Evolutionary conservation across 2,329 filamentous ascomycete species (phyloP).

Genomic region (Bisporella sp.): DNA sequence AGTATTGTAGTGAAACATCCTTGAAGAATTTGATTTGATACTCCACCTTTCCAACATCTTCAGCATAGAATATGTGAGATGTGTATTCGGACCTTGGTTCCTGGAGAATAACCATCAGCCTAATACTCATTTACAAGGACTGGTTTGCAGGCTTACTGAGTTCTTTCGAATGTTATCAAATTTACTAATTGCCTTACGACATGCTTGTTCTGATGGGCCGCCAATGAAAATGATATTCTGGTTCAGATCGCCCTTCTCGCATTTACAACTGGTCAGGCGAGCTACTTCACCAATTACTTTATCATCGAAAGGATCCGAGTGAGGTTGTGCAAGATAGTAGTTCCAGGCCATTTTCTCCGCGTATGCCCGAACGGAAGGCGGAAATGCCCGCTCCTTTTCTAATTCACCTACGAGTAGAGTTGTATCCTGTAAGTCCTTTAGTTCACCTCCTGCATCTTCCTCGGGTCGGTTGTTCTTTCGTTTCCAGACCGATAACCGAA

Average conservation of each 20-base stretch:
- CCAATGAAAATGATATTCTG: slow-evolving; percentile 15
- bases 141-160: slow-evolving; percentile 11
- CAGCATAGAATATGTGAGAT: slow-evolving; percentile 20
- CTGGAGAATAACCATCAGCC: background rate
- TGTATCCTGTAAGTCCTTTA: no score
- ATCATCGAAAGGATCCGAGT: slow-evolving; percentile 3
- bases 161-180: slow-evolving; percentile 20
- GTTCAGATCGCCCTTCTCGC: slow-evolving; percentile 11
- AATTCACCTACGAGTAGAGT: no score
- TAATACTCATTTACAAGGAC: background rate
- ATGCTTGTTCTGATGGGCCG: slow-evolving; percentile 3
- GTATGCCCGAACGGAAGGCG: slow-evolving; percentile 8
- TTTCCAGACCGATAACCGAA: slow-evolving; percentile 12
- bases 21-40: slow-evolving; percentile 13
- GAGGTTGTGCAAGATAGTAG: background rate
- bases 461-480: background rate
- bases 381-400: background rate
- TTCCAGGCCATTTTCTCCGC: slow-evolving; percentile 1
- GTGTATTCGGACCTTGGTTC: background rate
- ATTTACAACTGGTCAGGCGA: slow-evolving; percentile 16
- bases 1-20: slow-evolving; percentile 15
- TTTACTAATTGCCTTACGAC: slow-evolving; percentile 15
- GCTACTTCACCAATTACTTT: slow-evolving; percentile 5
- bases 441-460: background rate
- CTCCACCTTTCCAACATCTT: slow-evolving; percentile 13